Evolutionary conservation across 768 basidiomycete genomes (phyloP), one percentile per base, ranked within the genome.

Genomic region (Rhizopogon sp.): DNA sequence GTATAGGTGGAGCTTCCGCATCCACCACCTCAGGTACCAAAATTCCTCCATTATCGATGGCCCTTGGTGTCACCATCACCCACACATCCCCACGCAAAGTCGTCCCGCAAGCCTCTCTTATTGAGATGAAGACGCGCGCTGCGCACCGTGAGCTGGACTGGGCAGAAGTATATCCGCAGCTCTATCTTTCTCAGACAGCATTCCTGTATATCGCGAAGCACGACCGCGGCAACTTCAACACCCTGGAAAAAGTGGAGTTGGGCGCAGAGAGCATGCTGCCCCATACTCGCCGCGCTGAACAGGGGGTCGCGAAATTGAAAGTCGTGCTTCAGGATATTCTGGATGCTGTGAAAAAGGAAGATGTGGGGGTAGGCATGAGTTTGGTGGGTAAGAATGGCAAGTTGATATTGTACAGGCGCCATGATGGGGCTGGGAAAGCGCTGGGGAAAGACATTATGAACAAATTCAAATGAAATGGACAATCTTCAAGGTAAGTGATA

Each of bases 151-250:
- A 69, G 8, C 72, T 73, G 55, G 72, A 85, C 61, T 88, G 85
- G 85, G 70, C 62, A 29, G 84, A 87, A 11, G 70, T 73, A 1
- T 88, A 82, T 64, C 80, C 83, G 0, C 87, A 89, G 63, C 68
- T 89, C 11, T 84, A 79, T 64, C 76, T 90, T 53, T 87, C 88
- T 6, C 83, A 85, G 63, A 89, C 85, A 0, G 70, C 76, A 2
- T 77, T 81, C 60, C 75, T 83, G 55, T 83, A 80, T 63, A 70
- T 87, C 52, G 87, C 79, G 0, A 69, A 78, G 41, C 87, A 90
- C 64, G 62, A 71, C 13, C 66, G 73, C 3, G 88, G 88, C 1
- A 67, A 40, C 1, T 89, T 90, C 66, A 60, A 64, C 3, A 65
- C 70, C 9, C 69, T 86, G 6, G 69, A 76, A 50, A 84, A 85